Percentiles rank a stretch among this genome's conserved stretches.
Conservation (phyloP, 192 early-diverging fungal genomes). For the Entomortierella parvispora region DNA sequence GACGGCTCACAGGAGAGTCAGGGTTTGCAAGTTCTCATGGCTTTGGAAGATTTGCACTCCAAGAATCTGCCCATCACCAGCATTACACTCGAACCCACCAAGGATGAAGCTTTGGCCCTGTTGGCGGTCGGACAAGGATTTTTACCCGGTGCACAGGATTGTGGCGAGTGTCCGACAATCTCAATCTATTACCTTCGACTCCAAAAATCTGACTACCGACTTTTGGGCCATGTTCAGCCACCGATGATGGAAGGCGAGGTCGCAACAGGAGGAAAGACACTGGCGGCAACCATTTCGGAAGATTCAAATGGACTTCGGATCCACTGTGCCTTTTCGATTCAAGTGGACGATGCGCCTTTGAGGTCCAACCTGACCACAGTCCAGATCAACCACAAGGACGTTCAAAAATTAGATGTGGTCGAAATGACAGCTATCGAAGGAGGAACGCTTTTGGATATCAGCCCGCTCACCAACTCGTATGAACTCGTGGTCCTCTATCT, state of each 20-base stretch:
- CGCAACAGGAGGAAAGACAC: slow-evolving; percentile 31
- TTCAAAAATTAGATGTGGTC: slow-evolving; percentile 25
- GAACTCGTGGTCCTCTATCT: slow-evolving; percentile 42
- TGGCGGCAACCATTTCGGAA: slow-evolving; percentile 32
- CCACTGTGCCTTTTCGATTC: slow-evolving; percentile 39
- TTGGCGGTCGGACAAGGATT: slow-evolving; percentile 39
- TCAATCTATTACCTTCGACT: slow-evolving; percentile 49
- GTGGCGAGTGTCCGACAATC: slow-evolving; percentile 27
- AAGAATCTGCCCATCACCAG: slow-evolving; percentile 35
- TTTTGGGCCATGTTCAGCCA: slow-evolving; percentile 41
- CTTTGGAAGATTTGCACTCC: slow-evolving; percentile 27
- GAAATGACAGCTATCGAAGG: slow-evolving; percentile 30
- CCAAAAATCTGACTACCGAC: slow-evolving; percentile 27
- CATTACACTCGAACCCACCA: slow-evolving; percentile 36
- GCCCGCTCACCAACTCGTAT: slow-evolving; percentile 40
- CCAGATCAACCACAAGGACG: slow-evolving; percentile 38
- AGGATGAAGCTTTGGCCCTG: slow-evolving; percentile 21
- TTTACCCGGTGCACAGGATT: not conserved
- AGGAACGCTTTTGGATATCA: slow-evolving; percentile 41
- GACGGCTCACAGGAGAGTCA: slow-evolving; percentile 22
- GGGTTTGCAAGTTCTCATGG: slow-evolving; percentile 23
- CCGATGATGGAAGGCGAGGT: slow-evolving; percentile 36
- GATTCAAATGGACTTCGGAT: slow-evolving; percentile 39
- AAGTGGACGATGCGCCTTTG: slow-evolving; percentile 13
- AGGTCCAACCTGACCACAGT: slow-evolving; percentile 37